Base-by-base conservation (phyloP, 768 basidiomycete genomes). In the Tricholoma saponaceum region DNA sequence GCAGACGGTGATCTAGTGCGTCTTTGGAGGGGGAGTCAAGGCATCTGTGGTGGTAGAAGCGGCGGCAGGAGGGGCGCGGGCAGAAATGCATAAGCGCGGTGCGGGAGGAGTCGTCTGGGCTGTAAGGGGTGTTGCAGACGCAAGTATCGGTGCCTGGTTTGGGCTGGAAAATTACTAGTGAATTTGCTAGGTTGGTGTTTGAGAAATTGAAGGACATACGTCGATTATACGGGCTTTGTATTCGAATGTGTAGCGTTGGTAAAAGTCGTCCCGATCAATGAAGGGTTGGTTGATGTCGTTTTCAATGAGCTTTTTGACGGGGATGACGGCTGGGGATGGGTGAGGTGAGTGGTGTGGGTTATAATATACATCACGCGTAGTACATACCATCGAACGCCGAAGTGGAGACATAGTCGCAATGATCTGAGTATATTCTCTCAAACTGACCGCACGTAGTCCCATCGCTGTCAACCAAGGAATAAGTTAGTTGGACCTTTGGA, bases 351-450 rank as follows among this genome's bases (percentile, higher is more conserved):
- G 0, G 0, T 20, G 8, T 10, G 16, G 8, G 18, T n/a, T 5
- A n/a, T 18, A 28, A 8, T 3, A 49, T 8, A 49, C 25, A 25
- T 23, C 4, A 47, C 25, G 23, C 22, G 22, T 16, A 22, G 18
- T 5, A 57, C 71, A 35, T 62, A 83, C 85, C 75, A 43, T 81
- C 70, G 51, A 86, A 78, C 0, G 76, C 71, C 4, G 72, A 66
- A 0, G 77, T 72, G 0, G 76, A 74, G 0, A 86, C 70, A 13
- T 74, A 75, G 56, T 86, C 84, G 25, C 59, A 66, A 12, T 77
- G 75, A 52, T 83, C 76, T 0, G 84, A 84, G 10, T 64, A 66
- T 1, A 86, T 59, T 18, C 80, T 73, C 65, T 87, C 85, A 58
- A 71, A 80, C 49, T 63, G 64, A 1, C 79, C 79, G 51, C 81